Evolutionary conservation across 2,329 filamentous ascomycete genomes (phyloP), one percentile per base, ranked within the genome.

Genomic region (Parastagonospora avenae): DNA sequence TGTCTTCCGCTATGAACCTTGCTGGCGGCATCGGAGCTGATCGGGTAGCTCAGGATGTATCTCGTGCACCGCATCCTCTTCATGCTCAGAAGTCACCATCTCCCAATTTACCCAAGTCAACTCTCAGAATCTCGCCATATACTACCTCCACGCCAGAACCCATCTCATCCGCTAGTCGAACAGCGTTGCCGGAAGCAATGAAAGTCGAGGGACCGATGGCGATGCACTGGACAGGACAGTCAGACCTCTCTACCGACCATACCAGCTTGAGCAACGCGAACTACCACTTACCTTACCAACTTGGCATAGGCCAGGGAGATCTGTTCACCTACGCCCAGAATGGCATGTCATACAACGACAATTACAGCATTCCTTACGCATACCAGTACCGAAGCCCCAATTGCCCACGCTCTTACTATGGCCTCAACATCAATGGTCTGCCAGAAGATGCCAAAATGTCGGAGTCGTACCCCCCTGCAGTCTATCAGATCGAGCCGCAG

Each of bases 401-500:
- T 44, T 66, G 59, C 42, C 64, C 68, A 4, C 66, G 64, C 29
- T 62, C 60, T 12, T 69, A 64, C 48, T 46, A 48, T 32, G 59
- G 37, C 14, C 33, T 54, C 11, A 57, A 57, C 9, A 33, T 67
- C 11, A 45, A 42, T 30, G 52, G 56, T 15, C 29, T 65, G 29
- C 52, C 65, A 19, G 45, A 28, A n/a, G 42, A 54, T 42, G 44
- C 46, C 15, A 46, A 31, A 28, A 52, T 61, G 28, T 27, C 50
- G 8, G 50, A 65, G 5, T 62, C 67, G 3, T 69, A 68, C 42
- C 70, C 71, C 2, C 70, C 71, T 10, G 56, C 61, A 6, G 61
- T 63, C 12, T 74, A 71, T 37, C 64, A 67, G 14, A 58, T 71
- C 16, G 60, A 68, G 14, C 68, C 69, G 10, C 67, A 54, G 8